Base-by-base conservation (phyloP, 345 rosid species). In the Kernera saxatilis region DNA sequence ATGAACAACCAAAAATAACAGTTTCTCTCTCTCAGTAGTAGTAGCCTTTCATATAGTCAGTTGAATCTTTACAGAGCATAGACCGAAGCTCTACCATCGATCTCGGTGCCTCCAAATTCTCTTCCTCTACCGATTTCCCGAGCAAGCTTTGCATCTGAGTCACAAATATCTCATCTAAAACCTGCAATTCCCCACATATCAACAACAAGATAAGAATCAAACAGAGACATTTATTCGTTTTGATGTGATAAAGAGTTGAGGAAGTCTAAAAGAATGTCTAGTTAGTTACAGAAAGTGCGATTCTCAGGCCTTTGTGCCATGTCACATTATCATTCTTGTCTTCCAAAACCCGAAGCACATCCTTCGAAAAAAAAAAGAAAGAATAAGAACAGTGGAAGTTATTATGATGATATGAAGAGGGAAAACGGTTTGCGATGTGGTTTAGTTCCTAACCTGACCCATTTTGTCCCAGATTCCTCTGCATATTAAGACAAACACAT, bases 391-490 rank as follows among this genome's bases (percentile, higher is more conserved):
- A 45, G 23, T 37, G 39, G 52, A 66, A 17, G 19, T 13, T 18
- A 23, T n/a, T n/a, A n/a, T 25, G 49, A 46, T 10, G 17, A 36
- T 13, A 0, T 18, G n/a, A 56, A 10, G 25, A 68, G 19, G 17
- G 21, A 18, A 41, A 57, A 14, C 7, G 23, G 54, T 54, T 55
- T 21, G 18, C n/a, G 43, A 21, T 36, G 17, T 22, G 32, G 17
- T 59, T 12, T 36, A 11, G 4, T 57, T 57, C 5, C 48, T 46
- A 73, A 87, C 98, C 89, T 85, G 88, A 41, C 96, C 98, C 96
- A 88, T 80, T 25, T 84, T 84, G 69, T 90, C 95, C 96, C 98
- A 90, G 35, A 87, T 78, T 64, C 84, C 87, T 51, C 89, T 85
- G 69, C 92, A 87, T 45, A 86, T 74, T 14, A 82, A 79, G 46